These are phyloP conservation scores for Leccinum longicurvipes DNA, from an alignment of 768 basidiomycete genomes.

Conservation along the genomic window DNA sequence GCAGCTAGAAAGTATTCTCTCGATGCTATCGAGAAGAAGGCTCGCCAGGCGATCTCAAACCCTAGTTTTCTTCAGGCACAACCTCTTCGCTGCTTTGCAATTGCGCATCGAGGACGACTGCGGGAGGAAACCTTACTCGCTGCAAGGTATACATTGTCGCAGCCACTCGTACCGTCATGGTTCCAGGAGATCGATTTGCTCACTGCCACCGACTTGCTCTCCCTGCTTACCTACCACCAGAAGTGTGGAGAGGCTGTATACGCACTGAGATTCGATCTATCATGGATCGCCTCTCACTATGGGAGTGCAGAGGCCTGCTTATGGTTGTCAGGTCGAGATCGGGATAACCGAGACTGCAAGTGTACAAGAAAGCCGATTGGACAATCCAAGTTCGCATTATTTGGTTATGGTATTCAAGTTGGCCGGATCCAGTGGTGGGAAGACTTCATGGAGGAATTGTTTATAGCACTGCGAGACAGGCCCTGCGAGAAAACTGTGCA, in stretches of 20 bases:
- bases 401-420: neutral
- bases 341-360: neutral
- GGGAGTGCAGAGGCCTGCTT: neutral
- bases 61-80: neutral
- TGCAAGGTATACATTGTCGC: conserved; percentile 18
- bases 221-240: conserved; percentile 21
- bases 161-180: conserved; percentile 20
- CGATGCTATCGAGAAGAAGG: neutral
- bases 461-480: conserved; percentile 12
- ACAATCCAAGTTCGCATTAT: neutral
- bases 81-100: neutral
- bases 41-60: neutral
- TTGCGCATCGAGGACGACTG: neutral
- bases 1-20: neutral
- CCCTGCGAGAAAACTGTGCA: conserved; percentile 13
- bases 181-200: conserved; percentile 28
- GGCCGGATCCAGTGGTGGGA: conserved; percentile 19
- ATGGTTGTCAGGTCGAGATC: neutral
- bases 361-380: neutral
- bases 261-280: neutral
- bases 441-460: conserved; percentile 15
- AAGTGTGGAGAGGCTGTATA: conserved; percentile 13
- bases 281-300: conserved; percentile 13
- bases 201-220: conserved; percentile 21
- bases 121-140: neutral